Base-by-base conservation (phyloP, 345 rosid species). In the Salix caprea region DNA sequence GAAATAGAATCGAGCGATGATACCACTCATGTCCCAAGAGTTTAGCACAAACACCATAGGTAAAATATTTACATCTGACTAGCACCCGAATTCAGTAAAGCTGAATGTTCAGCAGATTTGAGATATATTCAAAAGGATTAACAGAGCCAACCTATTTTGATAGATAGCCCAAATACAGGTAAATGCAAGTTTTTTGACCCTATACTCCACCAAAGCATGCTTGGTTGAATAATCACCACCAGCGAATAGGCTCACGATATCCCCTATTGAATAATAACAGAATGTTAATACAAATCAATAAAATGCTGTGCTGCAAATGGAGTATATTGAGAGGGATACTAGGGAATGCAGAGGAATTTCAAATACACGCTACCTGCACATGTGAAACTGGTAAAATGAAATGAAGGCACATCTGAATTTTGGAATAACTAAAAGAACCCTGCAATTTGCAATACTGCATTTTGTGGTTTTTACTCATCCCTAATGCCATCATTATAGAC, bases 101-200 rank as follows among this genome's bases (percentile, higher is more conserved):
- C 40, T 39, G 30, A 72, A 77, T 50, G 50, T 42, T 32, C 37
- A 23, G 28, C 26, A 67, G 46, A 52, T 60, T 28, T 34, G 11
- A 32, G 28, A 56, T 67, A 69, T 62, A 66, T 5, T 28, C 28
- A 50, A 46, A 74, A 77, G 66, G 28, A 16, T 42, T n/a, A 37
- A 66, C 24, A 52, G 32, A 61, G 48, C 80, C 76, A 78, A 94
- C 99, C 99, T 90, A 75, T 96, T 91, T 78, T 90, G 87, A 87
- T 90, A 84, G 79, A 91, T 78, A 74, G 98, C 97, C 75, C 87
- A 89, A 75, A 93, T 81, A 86, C 95, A 96, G 69, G 84, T 77
- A 78, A 89, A 88, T 65, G 90, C 86, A 50, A 94, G 89, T 77
- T 82, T 81, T 84, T 91, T 89, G 85, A 94, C 91, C 79, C 96